phyloP scores from a whole-genome alignment of 2,329 filamentous ascomycete genomes.

The Rhynchosporium agropyri region DNA sequence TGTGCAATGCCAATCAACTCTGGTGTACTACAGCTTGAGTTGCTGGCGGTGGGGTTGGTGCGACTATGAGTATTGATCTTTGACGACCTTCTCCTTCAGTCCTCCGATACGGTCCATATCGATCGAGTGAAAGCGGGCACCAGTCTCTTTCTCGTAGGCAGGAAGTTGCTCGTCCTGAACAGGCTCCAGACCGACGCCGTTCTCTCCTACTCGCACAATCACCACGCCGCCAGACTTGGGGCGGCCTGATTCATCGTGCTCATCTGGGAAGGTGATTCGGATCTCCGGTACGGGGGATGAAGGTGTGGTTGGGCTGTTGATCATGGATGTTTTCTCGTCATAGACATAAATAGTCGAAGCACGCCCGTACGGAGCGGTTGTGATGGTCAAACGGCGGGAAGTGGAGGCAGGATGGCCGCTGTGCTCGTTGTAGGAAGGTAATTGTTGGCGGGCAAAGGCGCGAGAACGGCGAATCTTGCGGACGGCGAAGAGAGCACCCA shows the following conservation, averaged over 20 bases:
- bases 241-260: conserved; percentile 84
- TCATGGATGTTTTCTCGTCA: conserved; percentile 77
- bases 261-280: conserved; percentile 96
- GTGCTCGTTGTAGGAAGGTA: conserved; percentile 67
- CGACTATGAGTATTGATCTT: conserved; percentile 37
- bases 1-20: conserved; percentile 22
- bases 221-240: conserved; percentile 85
- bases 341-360: conserved; percentile 76
- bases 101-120: conserved; percentile 95
- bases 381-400: conserved; percentile 59
- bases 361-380: conserved; percentile 49
- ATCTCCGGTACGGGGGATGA: conserved; percentile 92
- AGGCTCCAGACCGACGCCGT: conserved; percentile 84
- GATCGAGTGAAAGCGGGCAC: conserved; percentile 84
- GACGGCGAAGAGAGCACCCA: conserved; percentile 70
- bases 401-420: conserved; percentile 46
- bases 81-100: conserved; percentile 77
- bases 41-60: conserved; percentile 16
- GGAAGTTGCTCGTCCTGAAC: conserved; percentile 76
- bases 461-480: conserved; percentile 62
- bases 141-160: conserved; percentile 82
- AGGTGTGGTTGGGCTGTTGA: conserved; percentile 73
- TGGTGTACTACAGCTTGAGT: conserved; percentile 18
- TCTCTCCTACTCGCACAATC: conserved; percentile 87
- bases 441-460: conserved; percentile 53